Base-by-base conservation (phyloP, 768 basidiomycete species). In the Suillus spraguei region DNA sequence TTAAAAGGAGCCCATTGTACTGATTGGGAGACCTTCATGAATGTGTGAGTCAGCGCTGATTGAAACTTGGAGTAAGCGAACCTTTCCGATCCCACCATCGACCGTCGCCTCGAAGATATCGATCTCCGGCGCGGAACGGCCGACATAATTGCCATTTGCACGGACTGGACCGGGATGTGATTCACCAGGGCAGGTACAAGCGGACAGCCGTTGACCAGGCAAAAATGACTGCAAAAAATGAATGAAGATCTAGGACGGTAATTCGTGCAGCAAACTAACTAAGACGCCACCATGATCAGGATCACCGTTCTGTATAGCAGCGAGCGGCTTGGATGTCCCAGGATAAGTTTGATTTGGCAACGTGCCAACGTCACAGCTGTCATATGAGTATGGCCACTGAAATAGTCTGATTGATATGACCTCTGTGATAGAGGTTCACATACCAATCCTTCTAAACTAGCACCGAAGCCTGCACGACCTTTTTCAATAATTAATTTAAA, bases 291-390 rank as follows among this genome's bases (percentile, higher is more conserved):
- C 71, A 32, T 72, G 55, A 3, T 44, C 69, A 0, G 77, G 77
- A 64, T 83, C 81, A 28, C 81, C 81, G 22, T 74, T 72, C 38
- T 73, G 71, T 4, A 68, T 49, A 60, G 85, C 82, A 20, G 81
- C 80, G 4, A 78, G 63, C 13, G 89, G 89, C 14, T 67, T 65
- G 17, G 72, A 78, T 62, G 70, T 62, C 7, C 79, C 83, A 9
- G 81, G 79, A 60, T 78, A 70, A 13, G 90, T 88, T 70, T 94
- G 92, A 69, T 94, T 94, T 3, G 83, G 81, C 49, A 92, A 80
- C 2, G 91, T 93, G 2, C 92, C 93, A 3, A 91, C 80, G 64
- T 95, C 92, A 71, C 92, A 94, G 0, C 82, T 77, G 65, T 83
- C 77, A 63, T 88, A 88, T 32, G 78, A 77, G 65, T 82, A 80